Evolutionary conservation across 2,329 filamentous ascomycete species (phyloP), one percentile per base, ranked within the genome.

Genomic region (Periconia sp.): DNA sequence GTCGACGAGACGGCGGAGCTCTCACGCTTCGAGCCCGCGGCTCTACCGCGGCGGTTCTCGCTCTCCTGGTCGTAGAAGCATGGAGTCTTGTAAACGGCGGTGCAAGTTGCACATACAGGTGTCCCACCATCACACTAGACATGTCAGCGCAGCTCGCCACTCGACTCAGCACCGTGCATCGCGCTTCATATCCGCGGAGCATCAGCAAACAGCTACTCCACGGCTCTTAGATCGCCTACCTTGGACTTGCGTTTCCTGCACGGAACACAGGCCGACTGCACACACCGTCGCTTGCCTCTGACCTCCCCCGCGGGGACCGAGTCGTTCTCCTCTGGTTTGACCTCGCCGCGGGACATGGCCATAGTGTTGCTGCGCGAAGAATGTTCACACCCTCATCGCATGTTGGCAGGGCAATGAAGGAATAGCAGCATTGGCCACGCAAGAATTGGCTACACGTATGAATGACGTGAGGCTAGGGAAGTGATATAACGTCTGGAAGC

Each of bases 201-300:
- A 23, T 7, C 3, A 12, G n/a, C 22, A 37, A 13, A n/a, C 33
- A 36, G 13, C 33, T 13, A 18, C 22, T 29, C 7, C 21, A 22
- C 23, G 17, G 12, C 15, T 11, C 5, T 16, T n/a, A 32, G 18
- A 12, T 13, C 23, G 31, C 68, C 37, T 42, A 74, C 75, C 65
- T 78, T 78, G 44, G 72, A 76, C 54, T 78, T 78, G 43, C 76
- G 71, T 55, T 75, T 77, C 28, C 76, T 66, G 56, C 75, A 78
- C n/a, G 74, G 73, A 28, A 76, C 73, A 52, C 75, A 78, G 19
- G 75, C 75, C 6, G 63, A 66, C 40, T 61, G 62, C 13, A 69
- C 63, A 41, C 66, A 70, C 25, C 66, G 56, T 23, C 66, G 54
- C 49, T 70, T 70, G 54, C 47, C 43, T 48, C 65, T 69, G 31